Conservation (phyloP, 176 grass and related monocot genomes). For the Coix lacrymajobi region DNA sequence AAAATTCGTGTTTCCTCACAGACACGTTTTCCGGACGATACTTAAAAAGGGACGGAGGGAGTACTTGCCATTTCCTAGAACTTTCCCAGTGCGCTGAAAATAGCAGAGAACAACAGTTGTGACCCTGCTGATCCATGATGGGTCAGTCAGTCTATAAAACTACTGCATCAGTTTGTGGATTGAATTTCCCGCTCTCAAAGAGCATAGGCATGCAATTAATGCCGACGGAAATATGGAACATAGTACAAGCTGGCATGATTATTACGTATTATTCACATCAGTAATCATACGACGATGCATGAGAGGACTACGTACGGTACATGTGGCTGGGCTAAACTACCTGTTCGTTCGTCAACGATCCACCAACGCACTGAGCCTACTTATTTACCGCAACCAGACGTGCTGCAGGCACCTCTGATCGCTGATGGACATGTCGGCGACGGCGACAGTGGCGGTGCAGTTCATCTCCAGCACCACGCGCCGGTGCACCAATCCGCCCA, state of each 20-base stretch:
- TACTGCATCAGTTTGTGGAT: no score
- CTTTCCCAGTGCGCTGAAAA: no score
- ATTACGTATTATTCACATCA: neutral
- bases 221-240: neutral
- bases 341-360: neutral
- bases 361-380: neutral
- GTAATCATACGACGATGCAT: neutral
- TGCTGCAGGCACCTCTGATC: slow-evolving; percentile 48
- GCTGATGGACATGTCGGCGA: slow-evolving; percentile 38
- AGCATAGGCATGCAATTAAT: neutral
- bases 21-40: no score
- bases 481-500: slow-evolving; percentile 31
- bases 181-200: neutral
- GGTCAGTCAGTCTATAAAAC: no score
- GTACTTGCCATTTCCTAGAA: no score
- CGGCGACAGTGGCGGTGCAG: slow-evolving; percentile 35
- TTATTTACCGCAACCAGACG: slow-evolving; percentile 15
- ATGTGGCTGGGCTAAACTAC: neutral
- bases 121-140: no score
- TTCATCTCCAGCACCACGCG: slow-evolving; percentile 62
- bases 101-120: no score
- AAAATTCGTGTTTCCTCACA: no score
- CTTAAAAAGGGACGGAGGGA: no score
- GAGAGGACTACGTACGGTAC: neutral
- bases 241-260: neutral